Evolutionary conservation across 2,329 filamentous ascomycete genomes (phyloP).

Genomic region (Fusarium redolens): DNA sequence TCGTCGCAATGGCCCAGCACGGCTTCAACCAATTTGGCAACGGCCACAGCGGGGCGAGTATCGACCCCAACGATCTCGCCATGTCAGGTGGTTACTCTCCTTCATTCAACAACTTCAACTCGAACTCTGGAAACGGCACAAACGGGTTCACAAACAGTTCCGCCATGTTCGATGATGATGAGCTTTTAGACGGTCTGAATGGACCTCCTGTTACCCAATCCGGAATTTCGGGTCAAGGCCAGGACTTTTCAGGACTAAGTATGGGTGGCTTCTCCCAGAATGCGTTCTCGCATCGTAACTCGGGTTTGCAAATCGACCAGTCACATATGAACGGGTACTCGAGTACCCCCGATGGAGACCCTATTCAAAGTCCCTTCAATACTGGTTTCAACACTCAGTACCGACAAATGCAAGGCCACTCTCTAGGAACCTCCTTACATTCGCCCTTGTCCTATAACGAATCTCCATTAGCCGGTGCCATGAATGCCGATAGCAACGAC

Average conservation of each 20-base stretch:
- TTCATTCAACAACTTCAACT: slow-evolving; percentile 69
- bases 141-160: slow-evolving; percentile 82
- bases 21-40: slow-evolving; percentile 67
- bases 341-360: slow-evolving; percentile 89
- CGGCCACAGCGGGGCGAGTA: slow-evolving; percentile 66
- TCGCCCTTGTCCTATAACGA: slow-evolving; percentile 55
- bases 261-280: slow-evolving; percentile 66
- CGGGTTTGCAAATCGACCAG: slow-evolving; percentile 59
- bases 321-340: slow-evolving; percentile 84
- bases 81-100: slow-evolving; percentile 72
- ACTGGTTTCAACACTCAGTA: slow-evolving; percentile 85
- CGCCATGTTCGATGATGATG: slow-evolving; percentile 86
- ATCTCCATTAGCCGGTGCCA: slow-evolving; percentile 58
- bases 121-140: slow-evolving; percentile 67
- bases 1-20: slow-evolving; percentile 64
- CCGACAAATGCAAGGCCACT: slow-evolving; percentile 71
- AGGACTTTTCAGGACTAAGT: slow-evolving; percentile 68
- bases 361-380: slow-evolving; percentile 90
- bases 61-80: slow-evolving; percentile 87
- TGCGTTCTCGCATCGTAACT: slow-evolving; percentile 68
- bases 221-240: slow-evolving; percentile 63
- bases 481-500: slow-evolving; percentile 63
- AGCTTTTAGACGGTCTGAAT: slow-evolving; percentile 80
- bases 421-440: slow-evolving; percentile 63
- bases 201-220: slow-evolving; percentile 65